Evolutionary conservation across 2,329 filamentous ascomycete genomes (phyloP).

Genomic region (Scorias spongiosa): DNA sequence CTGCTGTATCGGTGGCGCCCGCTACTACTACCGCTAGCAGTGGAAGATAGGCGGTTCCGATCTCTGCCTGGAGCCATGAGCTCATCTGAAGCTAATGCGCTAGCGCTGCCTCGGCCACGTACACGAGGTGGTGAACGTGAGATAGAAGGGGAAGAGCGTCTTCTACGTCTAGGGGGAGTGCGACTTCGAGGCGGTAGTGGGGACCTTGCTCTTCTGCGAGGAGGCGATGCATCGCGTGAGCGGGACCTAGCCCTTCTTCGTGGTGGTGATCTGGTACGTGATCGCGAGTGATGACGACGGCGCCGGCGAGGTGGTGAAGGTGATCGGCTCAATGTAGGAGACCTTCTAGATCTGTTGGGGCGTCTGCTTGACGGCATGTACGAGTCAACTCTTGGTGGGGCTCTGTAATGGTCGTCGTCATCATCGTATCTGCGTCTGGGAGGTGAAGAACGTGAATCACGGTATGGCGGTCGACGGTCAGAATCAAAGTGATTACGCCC

Average conservation of each 20-base stretch:
- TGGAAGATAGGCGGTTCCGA: not conserved
- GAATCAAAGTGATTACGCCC: constrained; percentile 33
- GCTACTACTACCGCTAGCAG: not conserved
- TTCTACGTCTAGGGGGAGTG: constrained; percentile 6
- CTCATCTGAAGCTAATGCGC: constrained; percentile 6
- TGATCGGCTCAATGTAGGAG: constrained; percentile 20
- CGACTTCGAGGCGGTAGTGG: constrained; percentile 15
- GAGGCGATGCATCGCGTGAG: constrained; percentile 8
- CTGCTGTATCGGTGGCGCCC: not conserved
- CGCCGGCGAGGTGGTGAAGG: constrained; percentile 6
- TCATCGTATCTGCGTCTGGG: constrained; percentile 28
- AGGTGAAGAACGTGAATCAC: constrained; percentile 38
- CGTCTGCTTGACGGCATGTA: constrained; percentile 37
- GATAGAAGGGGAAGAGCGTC: constrained; percentile 8
- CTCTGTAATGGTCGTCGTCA: constrained; percentile 28
- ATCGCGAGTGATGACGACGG: constrained; percentile 4
- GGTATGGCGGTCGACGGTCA: constrained; percentile 31
- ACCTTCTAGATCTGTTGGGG: constrained; percentile 16
- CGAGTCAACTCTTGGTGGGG: constrained; percentile 36
- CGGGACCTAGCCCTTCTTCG: constrained; percentile 6
- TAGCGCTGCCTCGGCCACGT: not conserved
- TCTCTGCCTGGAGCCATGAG: constrained; percentile 3
- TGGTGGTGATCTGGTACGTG: constrained; percentile 25
- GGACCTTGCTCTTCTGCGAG: constrained; percentile 5
- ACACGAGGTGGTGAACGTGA: constrained; percentile 6